Evolutionary conservation across 768 basidiomycete genomes (phyloP).

Genomic region (Suillus luteus): DNA sequence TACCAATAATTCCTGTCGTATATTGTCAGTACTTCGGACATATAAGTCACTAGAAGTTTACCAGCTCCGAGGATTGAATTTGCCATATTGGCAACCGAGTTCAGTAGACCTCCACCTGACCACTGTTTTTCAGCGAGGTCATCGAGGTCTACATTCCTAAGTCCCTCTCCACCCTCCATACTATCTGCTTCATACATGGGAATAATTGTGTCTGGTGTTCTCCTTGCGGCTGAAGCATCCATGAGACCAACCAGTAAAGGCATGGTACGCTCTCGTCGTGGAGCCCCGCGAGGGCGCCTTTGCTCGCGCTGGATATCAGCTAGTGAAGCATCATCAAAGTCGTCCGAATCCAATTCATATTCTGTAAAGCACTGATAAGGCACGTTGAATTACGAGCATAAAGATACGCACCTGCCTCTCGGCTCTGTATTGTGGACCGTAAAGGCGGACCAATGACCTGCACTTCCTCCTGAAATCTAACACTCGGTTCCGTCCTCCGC

Average conservation of each 20-base stretch:
- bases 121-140: constrained; percentile 66
- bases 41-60: constrained; percentile 32
- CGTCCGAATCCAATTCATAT: constrained; percentile 84
- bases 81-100: constrained; percentile 91
- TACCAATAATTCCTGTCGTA: constrained; percentile 70
- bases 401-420: constrained; percentile 74
- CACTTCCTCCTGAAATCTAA: constrained; percentile 70
- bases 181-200: constrained; percentile 38
- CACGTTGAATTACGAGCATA: constrained; percentile 6
- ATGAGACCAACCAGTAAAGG: constrained; percentile 81
- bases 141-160: constrained; percentile 61
- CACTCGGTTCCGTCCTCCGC: constrained; percentile 45
- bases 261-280: constrained; percentile 56
- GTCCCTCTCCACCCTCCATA: constrained; percentile 26
- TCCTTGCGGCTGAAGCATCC: constrained; percentile 58
- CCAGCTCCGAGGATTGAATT: constrained; percentile 96
- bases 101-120: constrained; percentile 73
- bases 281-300: constrained; percentile 23
- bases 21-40: constrained; percentile 17
- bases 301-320: constrained; percentile 33
- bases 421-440: constrained; percentile 71
- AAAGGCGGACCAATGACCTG: constrained; percentile 69
- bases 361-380: constrained; percentile 45
- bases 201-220: constrained; percentile 58
- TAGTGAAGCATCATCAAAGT: constrained; percentile 59